Percentiles rank a stretch among this genome's conserved stretches.
Conservation (phyloP, 1,284 basidiomycete genomes). For the Trichosporon faecale region DNA sequence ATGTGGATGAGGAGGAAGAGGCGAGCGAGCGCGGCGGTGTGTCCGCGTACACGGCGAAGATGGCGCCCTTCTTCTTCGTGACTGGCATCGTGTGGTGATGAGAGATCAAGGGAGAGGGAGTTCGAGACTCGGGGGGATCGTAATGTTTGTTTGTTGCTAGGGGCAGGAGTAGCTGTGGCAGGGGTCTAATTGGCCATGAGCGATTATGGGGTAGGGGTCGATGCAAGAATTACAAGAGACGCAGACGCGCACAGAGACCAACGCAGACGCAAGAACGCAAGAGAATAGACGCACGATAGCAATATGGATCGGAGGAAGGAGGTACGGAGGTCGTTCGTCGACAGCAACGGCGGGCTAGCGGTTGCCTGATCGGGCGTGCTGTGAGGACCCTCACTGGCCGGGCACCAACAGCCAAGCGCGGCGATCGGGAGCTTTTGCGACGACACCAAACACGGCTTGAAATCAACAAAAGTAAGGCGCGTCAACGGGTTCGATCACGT, state of each 20-base stretch:
- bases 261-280: neutral
- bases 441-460: neutral
- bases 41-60: conserved; percentile 52
- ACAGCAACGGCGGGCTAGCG: neutral
- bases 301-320: neutral
- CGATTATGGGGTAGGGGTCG: neutral
- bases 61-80: conserved; percentile 50
- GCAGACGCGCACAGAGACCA: neutral
- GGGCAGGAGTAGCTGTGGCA: neutral
- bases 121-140: neutral
- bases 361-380: neutral
- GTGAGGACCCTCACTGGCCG: neutral
- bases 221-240: neutral
- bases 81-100: conserved; percentile 41
- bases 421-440: conserved; percentile 4
- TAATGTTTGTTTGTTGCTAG: neutral
- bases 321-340: neutral
- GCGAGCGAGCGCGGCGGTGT: conserved; percentile 32
- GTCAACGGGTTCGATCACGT: neutral
- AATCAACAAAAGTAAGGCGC: conserved; percentile 8
- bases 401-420: neutral
- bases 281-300: neutral
- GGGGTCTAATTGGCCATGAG: neutral
- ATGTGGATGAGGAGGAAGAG: conserved; percentile 19
- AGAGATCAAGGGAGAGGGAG: neutral